Percentiles rank a stretch among this genome's conserved stretches.
Conservation (phyloP, 257 asterid genomes). For the Solanum corneliomulleri region DNA sequence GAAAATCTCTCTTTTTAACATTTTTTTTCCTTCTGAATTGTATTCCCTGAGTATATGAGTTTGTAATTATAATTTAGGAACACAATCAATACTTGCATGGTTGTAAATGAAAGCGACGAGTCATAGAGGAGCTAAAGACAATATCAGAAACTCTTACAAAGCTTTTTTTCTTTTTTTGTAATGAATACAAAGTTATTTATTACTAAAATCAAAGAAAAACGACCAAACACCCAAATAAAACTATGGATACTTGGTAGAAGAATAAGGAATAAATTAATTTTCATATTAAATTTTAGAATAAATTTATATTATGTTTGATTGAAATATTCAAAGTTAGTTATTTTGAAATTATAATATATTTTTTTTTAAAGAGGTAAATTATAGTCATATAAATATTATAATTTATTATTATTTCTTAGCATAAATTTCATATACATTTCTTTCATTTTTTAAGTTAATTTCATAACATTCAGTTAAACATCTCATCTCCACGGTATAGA, state of each 20-base stretch:
- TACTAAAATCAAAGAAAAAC: background rate
- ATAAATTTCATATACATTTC: too few relatives aligned
- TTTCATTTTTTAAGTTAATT: too few relatives aligned
- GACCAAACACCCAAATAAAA: background rate
- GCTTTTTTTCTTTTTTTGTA: too few relatives aligned
- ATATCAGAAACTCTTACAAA: background rate
- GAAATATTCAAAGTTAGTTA: too few relatives aligned
- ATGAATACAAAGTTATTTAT: background rate
- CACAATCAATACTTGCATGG: background rate
- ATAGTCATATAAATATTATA: too few relatives aligned
- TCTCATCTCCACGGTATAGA: background rate
- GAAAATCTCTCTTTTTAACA: background rate
- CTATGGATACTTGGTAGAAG: background rate
- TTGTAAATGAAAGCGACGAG: background rate
- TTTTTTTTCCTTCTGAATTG: background rate
- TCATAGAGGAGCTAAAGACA: background rate
- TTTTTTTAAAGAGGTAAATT: too few relatives aligned
- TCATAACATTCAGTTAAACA: background rate
- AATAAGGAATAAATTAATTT: background rate
- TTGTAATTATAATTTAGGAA: background rate
- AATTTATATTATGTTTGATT: too few relatives aligned
- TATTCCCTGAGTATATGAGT: background rate
- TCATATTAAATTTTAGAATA: too few relatives aligned
- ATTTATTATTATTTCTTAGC: too few relatives aligned
- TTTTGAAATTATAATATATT: accelerated